These are phyloP conservation scores for Paramecium pentaurelia DNA, from an alignment of 73 alveolate species.

Conservation along the genomic window DNA sequence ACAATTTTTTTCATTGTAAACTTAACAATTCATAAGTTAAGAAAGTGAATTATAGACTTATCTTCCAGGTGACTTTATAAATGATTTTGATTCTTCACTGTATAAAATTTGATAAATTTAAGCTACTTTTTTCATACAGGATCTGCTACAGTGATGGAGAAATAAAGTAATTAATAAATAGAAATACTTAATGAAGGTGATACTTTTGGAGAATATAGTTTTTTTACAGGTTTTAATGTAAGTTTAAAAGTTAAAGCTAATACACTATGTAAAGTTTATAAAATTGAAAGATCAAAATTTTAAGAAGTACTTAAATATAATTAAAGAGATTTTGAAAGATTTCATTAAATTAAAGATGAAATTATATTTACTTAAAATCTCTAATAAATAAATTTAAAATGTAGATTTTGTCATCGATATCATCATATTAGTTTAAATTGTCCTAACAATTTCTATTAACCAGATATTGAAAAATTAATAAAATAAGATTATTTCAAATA, in stretches of 20 bases:
- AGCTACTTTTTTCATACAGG: conserved; percentile 2
- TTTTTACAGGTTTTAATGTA: not conserved
- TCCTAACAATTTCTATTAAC: not conserved
- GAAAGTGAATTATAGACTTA: not conserved
- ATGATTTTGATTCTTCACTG: not conserved
- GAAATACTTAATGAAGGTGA: not conserved
- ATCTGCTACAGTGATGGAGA: not conserved
- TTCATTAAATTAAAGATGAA: conserved; percentile 25
- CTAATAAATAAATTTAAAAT: not conserved
- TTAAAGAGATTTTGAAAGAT: conserved; percentile 43
- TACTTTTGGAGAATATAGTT: conserved; percentile 2
- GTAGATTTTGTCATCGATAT: not conserved
- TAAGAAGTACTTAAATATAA: conserved; percentile 8
- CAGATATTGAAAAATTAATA: not conserved
- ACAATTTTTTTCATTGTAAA: not conserved
- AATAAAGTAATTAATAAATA: not conserved
- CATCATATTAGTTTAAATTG: not conserved
- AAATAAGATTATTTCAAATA: not conserved
- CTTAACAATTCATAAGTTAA: not conserved
- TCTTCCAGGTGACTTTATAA: not conserved
- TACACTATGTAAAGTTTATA: not conserved
- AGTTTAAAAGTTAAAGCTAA: not conserved
- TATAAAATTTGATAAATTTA: not conserved
- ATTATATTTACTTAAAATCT: not conserved
- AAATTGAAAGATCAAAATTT: not conserved